Percentiles rank a stretch among this genome's conserved stretches.
phyloP scores from a whole-genome alignment of 768 basidiomycete species.

The Astraeus odoratus region DNA sequence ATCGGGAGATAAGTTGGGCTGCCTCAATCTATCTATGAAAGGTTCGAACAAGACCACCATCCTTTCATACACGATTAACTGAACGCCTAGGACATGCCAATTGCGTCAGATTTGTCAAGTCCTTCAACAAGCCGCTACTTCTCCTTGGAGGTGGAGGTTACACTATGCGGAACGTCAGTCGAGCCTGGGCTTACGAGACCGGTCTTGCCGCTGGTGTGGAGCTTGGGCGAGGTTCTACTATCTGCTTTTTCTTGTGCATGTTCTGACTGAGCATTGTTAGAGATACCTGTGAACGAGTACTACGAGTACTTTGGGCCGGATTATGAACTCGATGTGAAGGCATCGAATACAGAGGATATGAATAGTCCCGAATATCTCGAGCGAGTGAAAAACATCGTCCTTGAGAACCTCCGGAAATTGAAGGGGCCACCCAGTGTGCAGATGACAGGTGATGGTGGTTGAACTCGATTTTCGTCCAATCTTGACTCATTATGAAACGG shows the following conservation, averaged over 20 bases:
- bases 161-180: constrained; percentile 95
- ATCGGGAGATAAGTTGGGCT: constrained; percentile 93
- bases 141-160: constrained; percentile 97
- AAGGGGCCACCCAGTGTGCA: constrained; percentile 92
- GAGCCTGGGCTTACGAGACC: constrained; percentile 97
- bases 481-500: not conserved
- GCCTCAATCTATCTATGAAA: constrained; percentile 94
- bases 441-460: constrained; percentile 58
- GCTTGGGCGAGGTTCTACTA: constrained; percentile 62
- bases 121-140: constrained; percentile 89
- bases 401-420: constrained; percentile 82
- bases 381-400: constrained; percentile 84
- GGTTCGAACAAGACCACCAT: constrained; percentile 34
- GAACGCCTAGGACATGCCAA: constrained; percentile 81
- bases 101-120: constrained; percentile 95
- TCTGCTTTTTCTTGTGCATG: not conserved
- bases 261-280: constrained; percentile 34
- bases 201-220: constrained; percentile 97
- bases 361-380: constrained; percentile 91
- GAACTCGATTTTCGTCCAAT: not conserved
- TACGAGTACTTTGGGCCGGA: constrained; percentile 99
- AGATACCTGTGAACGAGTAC: constrained; percentile 97
- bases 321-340: constrained; percentile 89
- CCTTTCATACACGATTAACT: not conserved
- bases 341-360: constrained; percentile 92